A percentile compares a stretch with the other conserved stretches of the same genome.
These are phyloP conservation scores for Hypomontagnella monticulosa DNA, from an alignment of 495 filamentous ascomycete genomes.

Conservation along the genomic window DNA sequence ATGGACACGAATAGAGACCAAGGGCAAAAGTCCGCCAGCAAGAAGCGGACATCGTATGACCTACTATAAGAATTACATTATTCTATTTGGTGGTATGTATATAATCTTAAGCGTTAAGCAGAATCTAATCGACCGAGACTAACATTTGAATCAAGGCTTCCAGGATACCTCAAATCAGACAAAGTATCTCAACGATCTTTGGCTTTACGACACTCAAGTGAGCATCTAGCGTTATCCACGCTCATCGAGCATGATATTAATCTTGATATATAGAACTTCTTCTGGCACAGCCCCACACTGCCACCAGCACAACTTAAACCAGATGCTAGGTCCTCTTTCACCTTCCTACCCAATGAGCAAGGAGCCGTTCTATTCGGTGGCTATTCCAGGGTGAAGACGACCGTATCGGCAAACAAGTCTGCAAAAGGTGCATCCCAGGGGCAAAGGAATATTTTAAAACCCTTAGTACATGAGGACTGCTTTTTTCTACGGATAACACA, in stretches of 20 bases:
- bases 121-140: conserved; percentile 46
- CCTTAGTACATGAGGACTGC: conserved; percentile 90
- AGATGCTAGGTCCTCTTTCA: conserved; percentile 89
- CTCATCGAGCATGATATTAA: conserved; percentile 61
- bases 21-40: conserved; percentile 88
- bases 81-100: conserved; percentile 49
- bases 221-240: conserved; percentile 50
- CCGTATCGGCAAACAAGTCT: conserved; percentile 64
- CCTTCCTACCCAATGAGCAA: conserved; percentile 85
- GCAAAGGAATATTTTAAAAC: conserved; percentile 75
- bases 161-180: conserved; percentile 95
- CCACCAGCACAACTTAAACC: conserved; percentile 83
- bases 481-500: conserved; percentile 89
- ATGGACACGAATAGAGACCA: conserved; percentile 88
- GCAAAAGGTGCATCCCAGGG: conserved; percentile 67
- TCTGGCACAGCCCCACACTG: conserved; percentile 78
- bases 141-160: conserved; percentile 84
- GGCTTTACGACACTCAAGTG: conserved; percentile 66
- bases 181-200: conserved; percentile 81
- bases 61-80: conserved; percentile 75
- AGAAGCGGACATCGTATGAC: conserved; percentile 95
- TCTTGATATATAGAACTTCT: conserved; percentile 63
- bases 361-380: conserved; percentile 92
- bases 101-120: not conserved
- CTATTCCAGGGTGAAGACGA: conserved; percentile 87